Evolutionary conservation across 2,329 filamentous ascomycete genomes (phyloP).

Genomic region (Hypoxylon sp.): DNA sequence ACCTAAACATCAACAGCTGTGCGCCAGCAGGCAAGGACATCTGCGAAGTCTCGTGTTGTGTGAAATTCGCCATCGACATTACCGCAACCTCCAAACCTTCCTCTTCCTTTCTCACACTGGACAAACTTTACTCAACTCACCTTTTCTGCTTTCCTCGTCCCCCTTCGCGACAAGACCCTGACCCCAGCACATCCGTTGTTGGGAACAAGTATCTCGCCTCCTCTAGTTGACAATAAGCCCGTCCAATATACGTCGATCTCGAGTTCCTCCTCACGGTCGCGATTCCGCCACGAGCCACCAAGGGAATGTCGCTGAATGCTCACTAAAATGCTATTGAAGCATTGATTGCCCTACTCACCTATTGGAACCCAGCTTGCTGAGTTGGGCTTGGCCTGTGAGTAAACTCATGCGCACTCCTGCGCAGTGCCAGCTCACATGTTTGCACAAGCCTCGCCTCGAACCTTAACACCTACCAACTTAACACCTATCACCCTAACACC

Average conservation of each 20-base stretch:
- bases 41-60: conserved; percentile 25
- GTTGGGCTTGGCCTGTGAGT: conserved; percentile 3
- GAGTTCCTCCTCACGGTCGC: conserved; percentile 2
- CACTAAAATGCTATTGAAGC: conserved; percentile 20
- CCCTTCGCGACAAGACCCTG: not conserved
- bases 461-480: not conserved
- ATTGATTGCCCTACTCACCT: conserved; percentile 13
- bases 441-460: conserved; percentile 25
- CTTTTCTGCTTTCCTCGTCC: not conserved
- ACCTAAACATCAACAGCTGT: conserved; percentile 13
- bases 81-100: conserved; percentile 8
- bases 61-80: conserved; percentile 31
- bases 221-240: not conserved
- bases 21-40: conserved; percentile 15
- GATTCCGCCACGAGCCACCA: not conserved
- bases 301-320: not conserved
- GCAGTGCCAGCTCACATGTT: conserved; percentile 18
- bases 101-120: not conserved
- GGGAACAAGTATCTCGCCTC: not conserved
- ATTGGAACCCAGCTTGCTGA: conserved; percentile 1
- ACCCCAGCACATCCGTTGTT: not conserved
- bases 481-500: not conserved
- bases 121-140: not conserved
- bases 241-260: conserved; percentile 8
- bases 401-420: not conserved